Conservation (phyloP, 169 alveolate species). For the Babesia caballi region DNA sequence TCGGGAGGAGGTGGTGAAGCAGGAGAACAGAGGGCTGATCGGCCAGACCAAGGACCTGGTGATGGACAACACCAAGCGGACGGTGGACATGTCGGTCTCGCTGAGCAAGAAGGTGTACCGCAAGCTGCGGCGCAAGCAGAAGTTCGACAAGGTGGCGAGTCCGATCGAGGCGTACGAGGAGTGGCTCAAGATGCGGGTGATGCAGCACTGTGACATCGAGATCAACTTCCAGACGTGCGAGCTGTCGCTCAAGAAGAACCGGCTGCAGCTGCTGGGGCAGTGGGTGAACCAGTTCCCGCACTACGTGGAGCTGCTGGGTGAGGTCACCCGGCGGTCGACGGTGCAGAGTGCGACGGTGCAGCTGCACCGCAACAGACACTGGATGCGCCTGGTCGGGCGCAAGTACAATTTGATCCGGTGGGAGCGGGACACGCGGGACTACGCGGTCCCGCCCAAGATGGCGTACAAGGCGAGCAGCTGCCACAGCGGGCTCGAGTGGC, state of each 20-base stretch:
- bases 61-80: conserved; percentile 43
- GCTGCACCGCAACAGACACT: conserved; percentile 52
- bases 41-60: conserved; percentile 49
- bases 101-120: conserved; percentile 56
- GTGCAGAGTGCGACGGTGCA: conserved; percentile 56
- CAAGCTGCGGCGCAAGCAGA: conserved; percentile 35
- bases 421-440: conserved; percentile 50
- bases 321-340: conserved; percentile 32
- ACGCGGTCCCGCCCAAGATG: conserved; percentile 34
- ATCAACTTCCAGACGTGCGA: conserved; percentile 62
- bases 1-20: background rate
- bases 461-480: conserved; percentile 3
- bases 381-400: conserved; percentile 62
- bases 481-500: conserved; percentile 56
- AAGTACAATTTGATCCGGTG: conserved; percentile 50
- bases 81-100: conserved; percentile 32
- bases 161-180: conserved; percentile 59
- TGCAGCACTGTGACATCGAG: conserved; percentile 66
- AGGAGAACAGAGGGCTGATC: conserved; percentile 25
- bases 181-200: conserved; percentile 57
- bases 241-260: conserved; percentile 50
- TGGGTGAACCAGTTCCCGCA: conserved; percentile 65
- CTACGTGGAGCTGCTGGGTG: conserved; percentile 50
- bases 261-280: conserved; percentile 57
- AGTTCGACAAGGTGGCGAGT: conserved; percentile 26